These are phyloP conservation scores for Camellia granthamiana DNA, from an alignment of 148 eudicot species.

Conservation along the genomic window DNA sequence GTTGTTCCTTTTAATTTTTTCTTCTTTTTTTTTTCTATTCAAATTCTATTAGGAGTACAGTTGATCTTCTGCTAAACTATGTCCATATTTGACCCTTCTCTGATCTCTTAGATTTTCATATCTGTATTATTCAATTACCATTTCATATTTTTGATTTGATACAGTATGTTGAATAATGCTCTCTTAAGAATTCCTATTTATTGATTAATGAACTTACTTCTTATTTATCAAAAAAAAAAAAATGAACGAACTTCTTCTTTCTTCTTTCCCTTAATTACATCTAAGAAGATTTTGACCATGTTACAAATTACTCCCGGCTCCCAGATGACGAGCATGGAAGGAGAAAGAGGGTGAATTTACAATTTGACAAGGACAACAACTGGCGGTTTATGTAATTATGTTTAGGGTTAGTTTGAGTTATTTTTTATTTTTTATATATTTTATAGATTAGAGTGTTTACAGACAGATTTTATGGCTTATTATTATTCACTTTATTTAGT, in stretches of 20 bases:
- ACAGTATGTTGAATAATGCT: not conserved
- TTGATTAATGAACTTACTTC: not conserved
- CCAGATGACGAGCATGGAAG: too few relatives aligned
- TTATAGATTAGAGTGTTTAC: too few relatives aligned
- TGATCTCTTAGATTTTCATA: not conserved
- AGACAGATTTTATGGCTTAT: too few relatives aligned
- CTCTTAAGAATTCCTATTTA: not conserved
- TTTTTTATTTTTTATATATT: too few relatives aligned
- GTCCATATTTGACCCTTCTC: slow-evolving; percentile 2
- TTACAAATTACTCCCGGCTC: not conserved
- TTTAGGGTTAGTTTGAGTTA: too few relatives aligned
- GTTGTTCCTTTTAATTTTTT: not conserved
- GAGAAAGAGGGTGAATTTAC: too few relatives aligned
- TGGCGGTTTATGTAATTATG: too few relatives aligned
- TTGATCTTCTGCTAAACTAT: not conserved
- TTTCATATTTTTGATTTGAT: not conserved
- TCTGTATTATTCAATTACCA: not conserved
- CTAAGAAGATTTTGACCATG: not conserved
- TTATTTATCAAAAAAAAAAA: not conserved
- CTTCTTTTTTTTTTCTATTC: not conserved
- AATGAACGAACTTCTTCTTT: not conserved
- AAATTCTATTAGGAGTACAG: not conserved
- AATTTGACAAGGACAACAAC: too few relatives aligned
- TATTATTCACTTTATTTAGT: too few relatives aligned
- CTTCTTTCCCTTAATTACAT: not conserved